Base-by-base conservation (phyloP, 805 yeast species). In the Teunomyces gatunensis region DNA sequence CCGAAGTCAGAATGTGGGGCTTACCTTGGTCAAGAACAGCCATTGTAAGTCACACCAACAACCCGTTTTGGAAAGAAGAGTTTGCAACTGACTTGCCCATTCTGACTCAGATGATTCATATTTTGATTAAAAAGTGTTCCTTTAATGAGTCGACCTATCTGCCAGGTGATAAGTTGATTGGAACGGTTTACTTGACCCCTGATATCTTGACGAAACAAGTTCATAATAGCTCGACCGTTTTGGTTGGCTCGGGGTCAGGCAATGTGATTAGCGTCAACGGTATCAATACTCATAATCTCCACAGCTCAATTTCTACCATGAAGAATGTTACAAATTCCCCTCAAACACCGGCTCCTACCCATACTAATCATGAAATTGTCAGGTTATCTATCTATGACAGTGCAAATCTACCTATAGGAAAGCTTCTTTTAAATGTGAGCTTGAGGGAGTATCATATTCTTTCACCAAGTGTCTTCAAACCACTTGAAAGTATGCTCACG, bases 61-160 rank as follows among this genome's bases (percentile, higher is more conserved):
- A 75, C 46, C 91, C 96, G 1, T 88, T 88, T 60, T 91, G 96
- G 94, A 81, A 90, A 59, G 96, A 91, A 58, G 80, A 75, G 39
- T 86, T 87, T 58, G 67, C 76, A 1, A 68, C 86, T n/a, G 80
- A 83, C 44, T 68, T 84, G 36, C 85, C 87, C 0, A 69, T 79
- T 5, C 68, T 74, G 39, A 80, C 83, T 2, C 79, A 74, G 57
- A 74, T 71, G 60, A 71, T 81, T 53, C 79, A 71, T 53, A 73
- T 80, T 12, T 64, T 71, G 42, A 70, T 80, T 47, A 83, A 70
- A 56, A 65, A 63, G 39, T 60, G 69, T 43, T 42, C 60, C 5
- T 53, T 45, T 27, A 45, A 49, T 21, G 63, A 51, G n/a, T 50
- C 55, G 10, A 50, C 60, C 3, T 64, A 64, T 42, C 59, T 64